phyloP scores from a whole-genome alignment of 306 rosid genomes.

The Malus orientalis region DNA sequence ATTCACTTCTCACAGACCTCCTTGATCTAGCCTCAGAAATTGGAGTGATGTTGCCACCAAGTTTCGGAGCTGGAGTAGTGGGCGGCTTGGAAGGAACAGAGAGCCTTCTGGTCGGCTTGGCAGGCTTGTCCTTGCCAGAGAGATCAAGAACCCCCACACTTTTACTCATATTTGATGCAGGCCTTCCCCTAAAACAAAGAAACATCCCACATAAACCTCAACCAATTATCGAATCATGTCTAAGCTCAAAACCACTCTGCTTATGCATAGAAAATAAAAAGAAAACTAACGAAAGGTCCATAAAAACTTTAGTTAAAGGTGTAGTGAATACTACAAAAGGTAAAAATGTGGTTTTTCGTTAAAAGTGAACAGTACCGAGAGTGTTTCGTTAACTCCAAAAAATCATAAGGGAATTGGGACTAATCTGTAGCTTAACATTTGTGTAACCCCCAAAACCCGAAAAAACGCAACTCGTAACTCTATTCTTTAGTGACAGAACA shows the following conservation, averaged over 20 bases:
- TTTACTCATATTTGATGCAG: slow-evolving; percentile 50
- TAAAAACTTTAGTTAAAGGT: no score
- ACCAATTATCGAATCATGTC: not conserved
- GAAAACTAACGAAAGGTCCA: no score
- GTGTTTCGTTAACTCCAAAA: not conserved
- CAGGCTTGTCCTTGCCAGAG: slow-evolving; percentile 68
- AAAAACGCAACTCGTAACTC: not conserved
- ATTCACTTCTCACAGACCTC: slow-evolving; percentile 44
- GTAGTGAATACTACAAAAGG: no score
- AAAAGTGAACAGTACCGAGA: no score
- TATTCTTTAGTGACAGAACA: not conserved
- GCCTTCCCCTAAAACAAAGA: slow-evolving; percentile 42
- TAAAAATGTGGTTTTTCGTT: no score
- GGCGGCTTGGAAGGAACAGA: slow-evolving; percentile 58
- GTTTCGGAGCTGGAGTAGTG: slow-evolving; percentile 45
- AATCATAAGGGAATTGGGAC: not conserved
- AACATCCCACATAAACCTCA: not conserved
- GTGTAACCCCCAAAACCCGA: not conserved
- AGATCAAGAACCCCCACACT: slow-evolving; percentile 74
- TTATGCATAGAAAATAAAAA: not conserved
- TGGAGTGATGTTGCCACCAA: slow-evolving; percentile 54
- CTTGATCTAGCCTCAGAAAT: slow-evolving; percentile 52
- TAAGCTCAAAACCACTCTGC: not conserved
- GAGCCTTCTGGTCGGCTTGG: slow-evolving; percentile 85
- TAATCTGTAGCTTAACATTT: not conserved